phyloP scores from a whole-genome alignment of 768 basidiomycete genomes.

The Cantharellus anzutake region DNA sequence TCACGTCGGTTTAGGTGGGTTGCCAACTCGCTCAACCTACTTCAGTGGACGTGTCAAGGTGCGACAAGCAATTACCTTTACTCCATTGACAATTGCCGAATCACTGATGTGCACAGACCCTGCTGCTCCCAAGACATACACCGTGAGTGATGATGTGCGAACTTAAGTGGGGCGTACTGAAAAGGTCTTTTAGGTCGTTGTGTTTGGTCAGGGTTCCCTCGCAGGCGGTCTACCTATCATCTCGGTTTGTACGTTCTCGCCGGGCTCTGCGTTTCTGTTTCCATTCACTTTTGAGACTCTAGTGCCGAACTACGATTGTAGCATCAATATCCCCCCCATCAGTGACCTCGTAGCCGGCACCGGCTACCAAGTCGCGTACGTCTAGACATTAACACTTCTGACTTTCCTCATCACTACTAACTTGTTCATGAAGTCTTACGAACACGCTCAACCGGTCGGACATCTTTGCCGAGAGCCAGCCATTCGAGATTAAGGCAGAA shows the following conservation, averaged over 20 bases:
- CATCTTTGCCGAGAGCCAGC: neutral
- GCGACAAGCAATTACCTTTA: neutral
- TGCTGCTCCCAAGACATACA: neutral
- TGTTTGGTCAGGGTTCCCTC: neutral
- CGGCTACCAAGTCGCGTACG: neutral
- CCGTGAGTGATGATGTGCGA: neutral
- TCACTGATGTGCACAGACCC: neutral
- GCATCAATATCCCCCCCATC: neutral
- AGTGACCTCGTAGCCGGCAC: neutral
- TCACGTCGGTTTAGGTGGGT: neutral
- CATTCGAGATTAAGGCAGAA: neutral
- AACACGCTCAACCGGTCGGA: neutral
- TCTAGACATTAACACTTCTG: neutral
- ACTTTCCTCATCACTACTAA: too few relatives aligned
- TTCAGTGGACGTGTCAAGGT: neutral
- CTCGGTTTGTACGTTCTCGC: neutral
- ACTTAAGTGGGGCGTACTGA: neutral
- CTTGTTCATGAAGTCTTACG: neutral
- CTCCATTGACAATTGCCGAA: neutral
- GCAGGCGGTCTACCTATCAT: neutral
- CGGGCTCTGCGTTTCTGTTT: neutral
- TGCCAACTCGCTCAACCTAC: slow-evolving; percentile 1
- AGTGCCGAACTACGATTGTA: neutral
- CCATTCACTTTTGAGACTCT: neutral
- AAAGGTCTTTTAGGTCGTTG: neutral